Percentiles rank a stretch among this genome's conserved stretches.
These are phyloP conservation scores for Leccinum insigne DNA, from an alignment of 1,284 basidiomycete genomes.

Conservation along the genomic window DNA sequence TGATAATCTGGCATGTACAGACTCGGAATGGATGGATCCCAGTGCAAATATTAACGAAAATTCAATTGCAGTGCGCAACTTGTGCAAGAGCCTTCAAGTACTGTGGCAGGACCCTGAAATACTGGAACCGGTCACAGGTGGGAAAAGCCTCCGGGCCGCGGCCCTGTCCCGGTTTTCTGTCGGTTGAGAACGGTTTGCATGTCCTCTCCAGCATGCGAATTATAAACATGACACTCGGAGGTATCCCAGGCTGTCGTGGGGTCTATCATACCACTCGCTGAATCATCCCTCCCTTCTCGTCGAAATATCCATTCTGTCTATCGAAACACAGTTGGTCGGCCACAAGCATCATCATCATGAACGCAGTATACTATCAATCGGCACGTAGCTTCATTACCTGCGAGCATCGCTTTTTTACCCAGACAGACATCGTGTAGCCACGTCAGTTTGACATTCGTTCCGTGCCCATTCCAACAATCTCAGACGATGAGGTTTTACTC, in stretches of 20 bases:
- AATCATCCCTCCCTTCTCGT: neutral
- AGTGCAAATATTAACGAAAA: neutral
- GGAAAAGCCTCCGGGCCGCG: neutral
- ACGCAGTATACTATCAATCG: slow-evolving; percentile 24
- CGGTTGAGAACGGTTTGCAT: neutral
- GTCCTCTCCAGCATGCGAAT: neutral
- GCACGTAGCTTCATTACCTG: slow-evolving; percentile 6
- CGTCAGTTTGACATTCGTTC: slow-evolving; percentile 47
- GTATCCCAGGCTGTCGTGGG: slow-evolving; percentile 14
- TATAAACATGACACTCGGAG: neutral
- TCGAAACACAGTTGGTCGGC: neutral
- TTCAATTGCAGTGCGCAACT: neutral
- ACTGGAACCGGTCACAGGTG: neutral
- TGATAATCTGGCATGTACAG: neutral
- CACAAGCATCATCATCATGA: slow-evolving; percentile 13
- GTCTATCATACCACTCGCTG: neutral
- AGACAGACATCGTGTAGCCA: slow-evolving; percentile 30
- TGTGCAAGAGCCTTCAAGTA: neutral
- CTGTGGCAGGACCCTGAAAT: neutral
- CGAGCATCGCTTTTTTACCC: neutral
- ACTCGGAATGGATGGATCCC: neutral
- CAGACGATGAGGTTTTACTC: slow-evolving; percentile 55
- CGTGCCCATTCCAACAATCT: slow-evolving; percentile 53
- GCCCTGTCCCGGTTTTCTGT: neutral
- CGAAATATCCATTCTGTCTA: neutral